phyloP scores from a whole-genome alignment of 805 yeast species.

The Pichia scutulata region DNA sequence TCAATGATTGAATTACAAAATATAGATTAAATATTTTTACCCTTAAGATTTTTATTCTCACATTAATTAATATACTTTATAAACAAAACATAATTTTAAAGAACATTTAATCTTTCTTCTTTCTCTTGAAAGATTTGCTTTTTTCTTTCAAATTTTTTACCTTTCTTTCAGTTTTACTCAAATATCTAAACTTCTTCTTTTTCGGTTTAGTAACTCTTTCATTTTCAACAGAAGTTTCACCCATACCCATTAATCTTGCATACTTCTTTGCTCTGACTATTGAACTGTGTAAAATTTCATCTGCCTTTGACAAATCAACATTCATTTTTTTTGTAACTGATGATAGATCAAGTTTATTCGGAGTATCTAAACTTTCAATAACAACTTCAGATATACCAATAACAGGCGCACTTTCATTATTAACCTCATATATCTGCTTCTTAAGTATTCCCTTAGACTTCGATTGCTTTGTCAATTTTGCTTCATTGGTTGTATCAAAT shows the following conservation, averaged over 20 bases:
- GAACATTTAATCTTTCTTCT: slow-evolving; percentile 18
- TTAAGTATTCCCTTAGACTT: slow-evolving; percentile 35
- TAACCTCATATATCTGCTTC: slow-evolving; percentile 34
- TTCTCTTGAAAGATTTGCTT: slow-evolving; percentile 21
- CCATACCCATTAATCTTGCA: slow-evolving; percentile 57
- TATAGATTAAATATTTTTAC: slow-evolving; percentile 1
- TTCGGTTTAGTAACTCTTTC: slow-evolving; percentile 27
- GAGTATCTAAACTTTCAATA: slow-evolving; percentile 49
- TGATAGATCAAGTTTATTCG: slow-evolving; percentile 29
- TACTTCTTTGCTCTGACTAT: slow-evolving; percentile 76
- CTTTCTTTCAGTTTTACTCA: slow-evolving; percentile 73
- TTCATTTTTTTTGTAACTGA: slow-evolving; percentile 52
- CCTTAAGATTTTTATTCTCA: background rate
- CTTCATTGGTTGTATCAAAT: slow-evolving; percentile 24
- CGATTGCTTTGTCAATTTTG: slow-evolving; percentile 13
- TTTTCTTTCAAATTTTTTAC: slow-evolving; percentile 40
- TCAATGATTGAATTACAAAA: slow-evolving; percentile 20
- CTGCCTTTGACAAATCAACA: slow-evolving; percentile 63
- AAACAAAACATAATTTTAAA: background rate
- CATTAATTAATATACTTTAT: background rate
- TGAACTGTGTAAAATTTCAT: slow-evolving; percentile 64
- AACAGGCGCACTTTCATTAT: slow-evolving; percentile 32
- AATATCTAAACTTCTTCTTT: slow-evolving; percentile 82
- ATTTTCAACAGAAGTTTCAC: slow-evolving; percentile 31
- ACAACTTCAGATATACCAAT: slow-evolving; percentile 42